These are phyloP conservation scores for Coemansia sp. DNA, from an alignment of 192 early-diverging fungal genomes.

Conservation along the genomic window DNA sequence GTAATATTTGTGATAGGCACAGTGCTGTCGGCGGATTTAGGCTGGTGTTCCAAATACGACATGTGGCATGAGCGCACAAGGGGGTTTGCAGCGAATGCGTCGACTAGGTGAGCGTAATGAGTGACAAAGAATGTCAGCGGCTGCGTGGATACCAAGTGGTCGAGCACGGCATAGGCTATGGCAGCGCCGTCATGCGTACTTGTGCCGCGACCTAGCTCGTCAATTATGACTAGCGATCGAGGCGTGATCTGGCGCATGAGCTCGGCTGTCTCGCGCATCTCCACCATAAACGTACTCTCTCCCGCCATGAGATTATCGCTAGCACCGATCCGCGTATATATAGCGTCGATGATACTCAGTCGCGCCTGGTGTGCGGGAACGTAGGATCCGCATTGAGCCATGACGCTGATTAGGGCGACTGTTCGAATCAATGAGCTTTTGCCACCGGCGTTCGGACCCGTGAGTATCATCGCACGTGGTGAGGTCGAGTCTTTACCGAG, in stretches of 20 bases:
- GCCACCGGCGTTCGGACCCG: slow-evolving; percentile 98
- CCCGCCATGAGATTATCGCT: slow-evolving; percentile 94
- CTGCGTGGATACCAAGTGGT: slow-evolving; percentile 74
- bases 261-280: slow-evolving; percentile 90
- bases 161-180: slow-evolving; percentile 91
- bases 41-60: slow-evolving; percentile 62
- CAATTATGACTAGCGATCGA: slow-evolving; percentile 88
- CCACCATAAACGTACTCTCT: slow-evolving; percentile 96
- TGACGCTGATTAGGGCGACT: slow-evolving; percentile 87
- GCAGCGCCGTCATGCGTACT: slow-evolving; percentile 97
- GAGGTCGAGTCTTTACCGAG: slow-evolving; percentile 64
- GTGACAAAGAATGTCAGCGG: slow-evolving; percentile 94
- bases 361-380: slow-evolving; percentile 80
- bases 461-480: slow-evolving; percentile 77
- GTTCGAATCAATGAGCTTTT: slow-evolving; percentile 95
- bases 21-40: slow-evolving; percentile 70
- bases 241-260: slow-evolving; percentile 88
- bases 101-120: slow-evolving; percentile 89
- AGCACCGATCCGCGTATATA: slow-evolving; percentile 96
- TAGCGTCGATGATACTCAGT: slow-evolving; percentile 85
- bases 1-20: slow-evolving; percentile 69
- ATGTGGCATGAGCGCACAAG: slow-evolving; percentile 39
- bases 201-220: slow-evolving; percentile 97
- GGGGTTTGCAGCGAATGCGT: slow-evolving; percentile 37
- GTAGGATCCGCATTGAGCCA: slow-evolving; percentile 95